Evolutionary conservation across 305 asterid genomes (phyloP).

Genomic region (Fraxinus sp.): DNA sequence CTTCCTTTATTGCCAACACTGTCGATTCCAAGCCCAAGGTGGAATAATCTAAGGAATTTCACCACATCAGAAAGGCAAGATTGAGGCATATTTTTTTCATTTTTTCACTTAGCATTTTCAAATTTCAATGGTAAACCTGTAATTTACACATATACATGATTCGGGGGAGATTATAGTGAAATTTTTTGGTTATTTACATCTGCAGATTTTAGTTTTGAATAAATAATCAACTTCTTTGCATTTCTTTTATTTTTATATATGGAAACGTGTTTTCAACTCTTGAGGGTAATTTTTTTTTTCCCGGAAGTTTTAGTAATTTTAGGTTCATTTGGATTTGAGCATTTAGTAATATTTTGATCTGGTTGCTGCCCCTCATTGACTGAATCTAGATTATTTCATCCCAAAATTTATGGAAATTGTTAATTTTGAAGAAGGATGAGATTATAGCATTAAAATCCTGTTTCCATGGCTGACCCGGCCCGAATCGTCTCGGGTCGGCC

Average conservation of each 20-base stretch:
- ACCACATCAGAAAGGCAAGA: conserved; percentile 25
- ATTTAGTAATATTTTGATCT: too few species aligned
- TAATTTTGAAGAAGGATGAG: too few species aligned
- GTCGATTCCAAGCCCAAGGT: conserved; percentile 68
- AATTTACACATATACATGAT: conserved; percentile 53
- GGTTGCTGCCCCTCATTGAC: too few species aligned
- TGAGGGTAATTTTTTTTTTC: background rate
- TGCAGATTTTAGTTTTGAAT: background rate
- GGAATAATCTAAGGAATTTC: conserved; percentile 50
- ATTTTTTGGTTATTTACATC: background rate
- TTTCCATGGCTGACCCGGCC: too few species aligned
- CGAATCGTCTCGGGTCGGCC: too few species aligned
- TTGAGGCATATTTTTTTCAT: background rate
- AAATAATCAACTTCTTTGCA: background rate
- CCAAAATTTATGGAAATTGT: too few species aligned
- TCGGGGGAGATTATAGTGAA: conserved; percentile 41
- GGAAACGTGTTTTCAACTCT: background rate
- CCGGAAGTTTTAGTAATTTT: too few species aligned
- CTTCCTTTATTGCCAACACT: conserved; percentile 72
- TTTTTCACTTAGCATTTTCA: conserved; percentile 17
- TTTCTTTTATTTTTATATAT: background rate
- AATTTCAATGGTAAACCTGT: conserved; percentile 32
- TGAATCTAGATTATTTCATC: too few species aligned
- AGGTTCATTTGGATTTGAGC: too few species aligned
- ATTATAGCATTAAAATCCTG: too few species aligned